Percentiles rank a stretch among this genome's conserved stretches.
Evolutionary conservation across 23 red algal genomes (phyloP).

Genomic region (Gracilariopsis chorda): DNA sequence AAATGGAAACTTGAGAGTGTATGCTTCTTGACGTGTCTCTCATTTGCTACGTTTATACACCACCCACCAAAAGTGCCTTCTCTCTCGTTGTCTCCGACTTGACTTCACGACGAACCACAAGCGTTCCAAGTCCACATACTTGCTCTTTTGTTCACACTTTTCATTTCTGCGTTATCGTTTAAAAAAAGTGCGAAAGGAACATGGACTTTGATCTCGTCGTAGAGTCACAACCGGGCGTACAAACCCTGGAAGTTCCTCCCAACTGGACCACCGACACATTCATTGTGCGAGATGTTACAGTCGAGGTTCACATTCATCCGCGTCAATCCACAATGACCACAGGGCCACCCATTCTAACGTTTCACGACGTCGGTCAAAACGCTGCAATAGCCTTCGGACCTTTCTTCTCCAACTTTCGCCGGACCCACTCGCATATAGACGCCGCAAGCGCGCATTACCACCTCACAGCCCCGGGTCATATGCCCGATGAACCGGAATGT

Average conservation of each 20-base stretch:
- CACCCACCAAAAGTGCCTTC: too few relatives aligned
- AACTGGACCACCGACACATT: not conserved
- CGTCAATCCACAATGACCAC: not conserved
- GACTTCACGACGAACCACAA: too few relatives aligned
- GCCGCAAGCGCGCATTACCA: conserved; percentile 59
- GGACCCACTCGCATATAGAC: conserved; percentile 27
- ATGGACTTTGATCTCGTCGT: conserved; percentile 9
- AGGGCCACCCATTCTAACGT: conserved; percentile 35
- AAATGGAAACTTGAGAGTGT: too few relatives aligned
- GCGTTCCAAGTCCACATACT: too few relatives aligned
- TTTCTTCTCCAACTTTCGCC: conserved; percentile 39
- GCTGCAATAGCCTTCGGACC: conserved; percentile 35
- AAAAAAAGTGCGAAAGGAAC: too few relatives aligned
- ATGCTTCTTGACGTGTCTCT: too few relatives aligned
- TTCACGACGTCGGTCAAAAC: conserved; percentile 46
- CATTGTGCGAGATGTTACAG: conserved; percentile 10
- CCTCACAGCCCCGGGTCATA: conserved; percentile 27
- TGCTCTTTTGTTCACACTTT: too few relatives aligned
- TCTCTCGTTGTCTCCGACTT: too few relatives aligned
- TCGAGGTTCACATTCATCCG: conserved; percentile 19
- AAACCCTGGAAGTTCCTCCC: not conserved
- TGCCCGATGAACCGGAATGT: conserved; percentile 1
- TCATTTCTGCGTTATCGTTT: too few relatives aligned
- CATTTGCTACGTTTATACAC: too few relatives aligned
- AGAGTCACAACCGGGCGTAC: conserved; percentile 8